Evolutionary conservation across 345 rosid species (phyloP), one percentile per base, ranked within the genome.

Genomic region (Excoecaria cochinchinensis): DNA sequence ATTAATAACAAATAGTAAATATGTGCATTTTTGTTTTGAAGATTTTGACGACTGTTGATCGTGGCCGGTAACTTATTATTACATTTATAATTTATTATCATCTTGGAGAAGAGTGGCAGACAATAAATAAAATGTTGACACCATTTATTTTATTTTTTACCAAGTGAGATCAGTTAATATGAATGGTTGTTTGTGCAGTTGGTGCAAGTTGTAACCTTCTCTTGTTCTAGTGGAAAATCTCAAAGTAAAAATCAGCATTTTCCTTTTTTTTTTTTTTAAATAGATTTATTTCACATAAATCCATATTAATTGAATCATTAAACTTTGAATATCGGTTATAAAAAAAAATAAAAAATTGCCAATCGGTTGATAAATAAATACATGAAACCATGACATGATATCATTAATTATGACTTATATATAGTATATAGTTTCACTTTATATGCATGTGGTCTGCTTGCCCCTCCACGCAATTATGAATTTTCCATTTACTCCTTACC

Each of bases 401-500:
- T 31, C 31, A 31, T 31, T 82, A 67, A 73, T 78, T 59, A 74
- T 79, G 76, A 70, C 71, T 74, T 76, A 36, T 5, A 14, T 76
- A 36, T 8, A 14, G n/a, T 40, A 25, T n/a, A 22, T 22, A 50
- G 7, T 44, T 19, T 56, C 59, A 69, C 82, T 78, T 82, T 85
- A 78, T 63, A 75, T 80, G 87, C 87, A 82, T 82, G 85, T 82
- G 85, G 77, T 46, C 75, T 59, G n/a, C 61, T 25, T 67, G 55
- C 73, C 76, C 79, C 81, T 74, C 78, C 78, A 57, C 74, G 78
- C 76, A 74, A 74, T 81, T 64, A 81, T 81, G 69, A 69, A 73
- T 57, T 5, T 73, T 76, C 73, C 76, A 73, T 75, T 82, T 69
- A 69, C 70, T 53, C 75, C 52, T 74, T 65, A 79, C 53, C 58